A percentile compares a stretch with the other conserved stretches of the same genome.
Evolutionary conservation across 768 basidiomycete genomes (phyloP).

Genomic region (Suillus subluteus): DNA sequence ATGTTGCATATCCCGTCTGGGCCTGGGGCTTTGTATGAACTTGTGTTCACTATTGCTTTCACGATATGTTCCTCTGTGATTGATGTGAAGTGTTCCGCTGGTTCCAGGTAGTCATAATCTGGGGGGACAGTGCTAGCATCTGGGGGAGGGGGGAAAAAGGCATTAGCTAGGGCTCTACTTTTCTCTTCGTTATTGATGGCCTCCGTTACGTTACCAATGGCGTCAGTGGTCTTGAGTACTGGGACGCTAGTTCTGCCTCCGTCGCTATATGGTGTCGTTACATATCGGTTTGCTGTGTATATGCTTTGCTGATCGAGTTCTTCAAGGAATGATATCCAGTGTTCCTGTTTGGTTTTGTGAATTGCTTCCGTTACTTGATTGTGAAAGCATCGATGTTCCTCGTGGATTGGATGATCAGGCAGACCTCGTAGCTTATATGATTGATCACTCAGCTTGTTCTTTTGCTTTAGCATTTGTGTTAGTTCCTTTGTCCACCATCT

Average conservation of each 20-base stretch:
- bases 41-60: background rate
- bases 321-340: slow-evolving; percentile 31
- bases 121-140: background rate
- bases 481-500: too few species aligned
- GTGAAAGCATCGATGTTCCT: slow-evolving; percentile 19
- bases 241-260: slow-evolving; percentile 7
- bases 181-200: slow-evolving; percentile 25
- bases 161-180: slow-evolving; percentile 14
- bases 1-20: slow-evolving; percentile 34
- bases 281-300: slow-evolving; percentile 6
- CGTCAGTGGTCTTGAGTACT: too few species aligned
- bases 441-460: background rate
- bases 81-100: background rate
- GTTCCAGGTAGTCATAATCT: slow-evolving; percentile 10
- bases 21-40: slow-evolving; percentile 25
- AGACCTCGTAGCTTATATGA: background rate
- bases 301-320: slow-evolving; percentile 5
- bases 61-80: slow-evolving; percentile 19
- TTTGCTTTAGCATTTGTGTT: background rate
- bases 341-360: slow-evolving; percentile 21
- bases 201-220: background rate
- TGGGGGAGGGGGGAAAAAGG: slow-evolving; percentile 31
- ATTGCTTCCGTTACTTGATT: background rate
- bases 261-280: slow-evolving; percentile 7
- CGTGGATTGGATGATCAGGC: background rate